Evolutionary conservation across 2,329 filamentous ascomycete species (phyloP).

Genomic region (Phyllosticta citrichinensis): DNA sequence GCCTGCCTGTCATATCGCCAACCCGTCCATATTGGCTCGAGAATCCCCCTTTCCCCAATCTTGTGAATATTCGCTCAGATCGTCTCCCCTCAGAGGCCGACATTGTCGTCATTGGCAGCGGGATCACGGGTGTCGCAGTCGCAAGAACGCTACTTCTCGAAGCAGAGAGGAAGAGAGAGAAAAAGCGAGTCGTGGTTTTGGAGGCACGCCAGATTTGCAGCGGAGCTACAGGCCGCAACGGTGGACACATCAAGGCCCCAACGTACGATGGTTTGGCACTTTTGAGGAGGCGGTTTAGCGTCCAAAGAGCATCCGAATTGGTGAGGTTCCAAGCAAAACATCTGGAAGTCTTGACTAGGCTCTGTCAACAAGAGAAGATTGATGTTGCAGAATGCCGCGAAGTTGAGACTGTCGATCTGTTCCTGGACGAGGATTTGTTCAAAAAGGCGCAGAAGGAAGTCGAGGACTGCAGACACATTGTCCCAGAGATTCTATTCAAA

Average conservation of each 20-base stretch:
- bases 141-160: conserved; percentile 47
- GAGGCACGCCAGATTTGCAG: conserved; percentile 42
- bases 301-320: conserved; percentile 20
- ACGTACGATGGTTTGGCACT: conserved; percentile 23
- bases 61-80: neutral
- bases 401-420: conserved; percentile 9
- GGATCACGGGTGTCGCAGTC: conserved; percentile 56
- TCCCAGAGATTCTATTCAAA: neutral
- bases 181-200: conserved; percentile 18
- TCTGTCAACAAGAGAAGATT: neutral
- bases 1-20: conserved; percentile 20
- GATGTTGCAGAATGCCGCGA: conserved; percentile 2
- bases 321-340: conserved; percentile 11
- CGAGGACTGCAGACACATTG: neutral
- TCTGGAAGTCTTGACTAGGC: neutral
- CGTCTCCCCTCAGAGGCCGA: conserved; percentile 19
- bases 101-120: conserved; percentile 52
- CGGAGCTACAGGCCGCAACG: conserved; percentile 46
- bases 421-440: conserved; percentile 1
- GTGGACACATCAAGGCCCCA: conserved; percentile 39
- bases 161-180: neutral
- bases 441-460: neutral
- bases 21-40: conserved; percentile 29
- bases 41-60: conserved; percentile 14
- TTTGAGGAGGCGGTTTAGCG: conserved; percentile 13